Evolutionary conservation across 2,329 filamentous ascomycete species (phyloP), one percentile per base, ranked within the genome.

Genomic region (Aphanoascus verrucosus): DNA sequence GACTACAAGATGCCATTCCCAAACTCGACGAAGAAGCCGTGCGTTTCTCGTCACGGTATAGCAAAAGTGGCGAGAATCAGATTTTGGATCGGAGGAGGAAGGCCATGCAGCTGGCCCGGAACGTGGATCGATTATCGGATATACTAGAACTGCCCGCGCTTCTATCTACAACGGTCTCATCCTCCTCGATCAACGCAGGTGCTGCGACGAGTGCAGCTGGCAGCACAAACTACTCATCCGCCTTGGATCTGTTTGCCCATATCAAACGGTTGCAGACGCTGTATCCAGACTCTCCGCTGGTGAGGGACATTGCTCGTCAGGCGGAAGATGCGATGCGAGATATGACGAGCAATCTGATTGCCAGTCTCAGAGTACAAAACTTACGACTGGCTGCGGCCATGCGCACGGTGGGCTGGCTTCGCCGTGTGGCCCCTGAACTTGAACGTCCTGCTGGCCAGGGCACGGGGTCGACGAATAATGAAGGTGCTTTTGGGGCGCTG

Each of bases 221-320:
- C 5, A 78, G 74, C 8, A 80, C 83, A 56, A 94, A 88, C 60
- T 94, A 96, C 72, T 84, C 89, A 1, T 87, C 88, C 0, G 90
- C 90, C 0, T 76, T 98, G 34, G 93, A 98, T 67, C 77, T 98
- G 1, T 86, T 94, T 65, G 85, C 87, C n/a, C 93, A 97, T 66
- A 93, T 96, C 65, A 87, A 88, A 61, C 82, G 93, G 6, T 76
- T 98, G 5, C 83, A 89, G 56, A 81, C 83, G 0, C 74, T 97
- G 28, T 94, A 96, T 65, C 86, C 90, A 0, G 76, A 83, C 50
- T 95, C 89, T 0, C 74, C 79, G 0, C 74, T 97, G 42, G 79
- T 97, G 23, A 76, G 76, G 15, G 84, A 85, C 20, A 83, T 97
- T 17, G 77, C 83, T 8, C 66, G 72, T 1, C 88, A 96, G 66